Evolutionary conservation across 176 grass and related monocot species (phyloP).

Genomic region (Phoenix roebelenii): DNA sequence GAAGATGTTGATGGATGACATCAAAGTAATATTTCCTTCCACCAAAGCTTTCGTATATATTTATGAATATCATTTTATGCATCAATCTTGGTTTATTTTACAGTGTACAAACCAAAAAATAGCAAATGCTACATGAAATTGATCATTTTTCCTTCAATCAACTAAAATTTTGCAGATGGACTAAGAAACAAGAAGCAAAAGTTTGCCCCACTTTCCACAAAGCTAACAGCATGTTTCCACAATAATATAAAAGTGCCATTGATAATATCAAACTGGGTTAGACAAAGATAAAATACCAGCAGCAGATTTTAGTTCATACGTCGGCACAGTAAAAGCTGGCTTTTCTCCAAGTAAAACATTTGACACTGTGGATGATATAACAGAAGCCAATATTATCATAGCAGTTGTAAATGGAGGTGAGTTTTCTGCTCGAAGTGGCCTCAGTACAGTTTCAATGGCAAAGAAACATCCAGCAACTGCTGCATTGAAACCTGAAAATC

Average conservation of each 20-base stretch:
- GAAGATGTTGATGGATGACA: no score
- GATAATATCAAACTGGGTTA: slow-evolving; percentile 44
- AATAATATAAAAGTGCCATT: slow-evolving; percentile 23
- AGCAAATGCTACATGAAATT: no score
- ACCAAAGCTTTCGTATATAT: not conserved
- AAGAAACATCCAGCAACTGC: slow-evolving; percentile 97
- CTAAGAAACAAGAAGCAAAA: no score
- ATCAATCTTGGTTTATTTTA: no score
- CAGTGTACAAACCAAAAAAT: no score
- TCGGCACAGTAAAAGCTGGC: slow-evolving; percentile 88
- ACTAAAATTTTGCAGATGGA: no score
- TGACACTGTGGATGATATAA: slow-evolving; percentile 97
- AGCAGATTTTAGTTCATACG: slow-evolving; percentile 99
- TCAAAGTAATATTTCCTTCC: not conserved
- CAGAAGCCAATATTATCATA: slow-evolving; percentile 97
- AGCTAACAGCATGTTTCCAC: not conserved
- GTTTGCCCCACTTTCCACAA: no score
- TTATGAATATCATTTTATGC: not conserved
- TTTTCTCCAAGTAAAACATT: slow-evolving; percentile 90
- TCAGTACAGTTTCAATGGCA: slow-evolving; percentile 92
- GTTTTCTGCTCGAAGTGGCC: slow-evolving; percentile 93
- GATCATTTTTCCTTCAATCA: no score
- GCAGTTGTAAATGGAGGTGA: slow-evolving; percentile 95
- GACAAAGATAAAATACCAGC: slow-evolving; percentile 93
- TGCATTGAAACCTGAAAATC: slow-evolving; percentile 87